Conservation (phyloP, 768 basidiomycete genomes). For the Russula sp. region DNA sequence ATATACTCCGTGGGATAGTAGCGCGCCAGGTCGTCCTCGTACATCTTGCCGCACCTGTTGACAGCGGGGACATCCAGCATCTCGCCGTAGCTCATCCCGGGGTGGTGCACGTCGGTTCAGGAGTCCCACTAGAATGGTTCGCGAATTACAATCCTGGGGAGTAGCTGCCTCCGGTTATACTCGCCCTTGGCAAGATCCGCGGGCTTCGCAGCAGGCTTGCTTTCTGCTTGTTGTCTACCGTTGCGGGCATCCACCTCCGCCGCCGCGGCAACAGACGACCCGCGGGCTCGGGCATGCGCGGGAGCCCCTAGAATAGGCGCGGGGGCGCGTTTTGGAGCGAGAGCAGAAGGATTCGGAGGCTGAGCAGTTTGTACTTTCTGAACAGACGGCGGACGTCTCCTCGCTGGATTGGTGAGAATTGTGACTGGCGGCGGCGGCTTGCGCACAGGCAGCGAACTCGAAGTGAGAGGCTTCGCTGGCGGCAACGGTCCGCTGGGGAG, state of each 20-base stretch:
- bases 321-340: background rate
- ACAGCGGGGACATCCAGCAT: conserved; percentile 2
- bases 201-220: background rate
- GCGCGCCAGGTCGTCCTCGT: background rate
- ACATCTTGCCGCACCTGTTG: background rate
- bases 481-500: background rate
- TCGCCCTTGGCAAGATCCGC: background rate
- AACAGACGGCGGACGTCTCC: background rate
- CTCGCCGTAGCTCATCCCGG: background rate
- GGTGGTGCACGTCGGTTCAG: conserved; percentile 4
- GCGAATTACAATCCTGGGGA: background rate
- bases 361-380: background rate
- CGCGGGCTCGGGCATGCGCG: too few species aligned
- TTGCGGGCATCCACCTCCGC: background rate
- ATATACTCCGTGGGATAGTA: background rate
- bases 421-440: background rate
- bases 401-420: conserved; percentile 6
- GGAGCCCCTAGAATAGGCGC: background rate
- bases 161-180: background rate
- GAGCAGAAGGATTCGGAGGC: background rate
- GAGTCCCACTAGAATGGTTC: conserved; percentile 1
- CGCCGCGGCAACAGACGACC: too few species aligned
- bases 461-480: background rate
- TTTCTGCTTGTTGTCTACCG: background rate
- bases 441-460: background rate